These are phyloP conservation scores for Uronychia setigera DNA, from an alignment of 73 alveolate genomes.

Conservation along the genomic window DNA sequence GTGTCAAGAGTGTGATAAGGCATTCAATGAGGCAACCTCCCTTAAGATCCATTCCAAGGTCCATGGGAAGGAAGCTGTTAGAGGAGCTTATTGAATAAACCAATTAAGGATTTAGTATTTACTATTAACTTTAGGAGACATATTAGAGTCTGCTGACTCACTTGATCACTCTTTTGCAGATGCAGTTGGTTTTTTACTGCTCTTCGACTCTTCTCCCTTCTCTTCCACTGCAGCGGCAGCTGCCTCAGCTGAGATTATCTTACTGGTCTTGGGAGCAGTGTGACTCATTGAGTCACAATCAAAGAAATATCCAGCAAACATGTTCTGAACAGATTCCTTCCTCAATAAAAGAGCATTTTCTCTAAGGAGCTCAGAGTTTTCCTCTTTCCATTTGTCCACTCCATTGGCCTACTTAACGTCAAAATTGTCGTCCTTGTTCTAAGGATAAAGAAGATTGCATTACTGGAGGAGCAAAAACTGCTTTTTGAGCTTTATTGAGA, in stretches of 20 bases:
- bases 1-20: background rate
- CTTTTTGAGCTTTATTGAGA: conserved; percentile 7
- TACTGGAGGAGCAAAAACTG: background rate
- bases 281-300: conserved; percentile 26
- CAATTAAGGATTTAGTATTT: too few relatives aligned
- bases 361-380: conserved; percentile 24
- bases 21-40: conserved; percentile 7
- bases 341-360: conserved; percentile 11
- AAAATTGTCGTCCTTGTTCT: conserved; percentile 17
- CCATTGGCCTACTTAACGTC: conserved; percentile 33
- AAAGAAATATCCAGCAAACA: conserved; percentile 64
- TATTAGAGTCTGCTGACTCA: too few relatives aligned
- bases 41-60: conserved; percentile 4
- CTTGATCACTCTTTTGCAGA: too few relatives aligned
- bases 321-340: conserved; percentile 3
- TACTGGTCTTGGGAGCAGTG: background rate
- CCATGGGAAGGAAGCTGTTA: too few relatives aligned
- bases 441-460: conserved; percentile 8
- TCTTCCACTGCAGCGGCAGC: background rate
- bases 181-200: too few relatives aligned
- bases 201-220: background rate
- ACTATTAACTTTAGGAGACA: too few relatives aligned
- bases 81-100: too few relatives aligned
- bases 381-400: conserved; percentile 43
- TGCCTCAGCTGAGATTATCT: background rate